Percentiles rank a stretch among this genome's conserved stretches.
Evolutionary conservation across 148 eudicot species (phyloP).

Genomic region (Silene uniflora): DNA sequence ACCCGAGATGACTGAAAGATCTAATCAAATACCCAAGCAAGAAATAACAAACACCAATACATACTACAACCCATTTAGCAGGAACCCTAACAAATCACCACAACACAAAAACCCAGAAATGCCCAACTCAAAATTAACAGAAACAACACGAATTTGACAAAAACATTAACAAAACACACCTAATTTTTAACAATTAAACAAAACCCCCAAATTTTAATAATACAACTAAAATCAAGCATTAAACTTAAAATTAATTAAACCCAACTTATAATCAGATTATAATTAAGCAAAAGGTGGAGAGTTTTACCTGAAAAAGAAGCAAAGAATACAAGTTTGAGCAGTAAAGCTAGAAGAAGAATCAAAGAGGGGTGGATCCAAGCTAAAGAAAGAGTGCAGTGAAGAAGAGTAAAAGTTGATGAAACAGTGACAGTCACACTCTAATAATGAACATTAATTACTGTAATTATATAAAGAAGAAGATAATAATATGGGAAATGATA

Average conservation of each 20-base stretch:
- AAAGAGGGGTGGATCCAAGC: neutral
- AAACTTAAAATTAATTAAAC: neutral
- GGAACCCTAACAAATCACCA: neutral
- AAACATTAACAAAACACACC: neutral
- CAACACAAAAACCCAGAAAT: neutral
- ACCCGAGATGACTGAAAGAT: too few relatives aligned
- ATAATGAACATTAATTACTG: neutral
- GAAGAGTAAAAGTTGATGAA: neutral
- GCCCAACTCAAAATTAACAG: neutral
- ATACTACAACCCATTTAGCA: neutral
- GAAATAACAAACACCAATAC: neutral
- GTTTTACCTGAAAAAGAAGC: slow-evolving; percentile 17
- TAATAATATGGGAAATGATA: neutral
- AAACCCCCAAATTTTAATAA: neutral
- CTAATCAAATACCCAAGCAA: neutral
- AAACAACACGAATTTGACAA: neutral
- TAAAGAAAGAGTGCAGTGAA: slow-evolving; percentile 11
- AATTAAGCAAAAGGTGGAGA: neutral
- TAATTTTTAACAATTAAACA: neutral
- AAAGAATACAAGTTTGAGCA: neutral
- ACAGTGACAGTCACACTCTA: neutral
- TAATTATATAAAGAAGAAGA: neutral
- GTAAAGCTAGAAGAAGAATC: slow-evolving; percentile 3
- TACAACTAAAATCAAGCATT: slow-evolving; percentile 5
- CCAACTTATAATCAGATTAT: neutral